A percentile compares a stretch with the other conserved stretches of the same genome.
Evolutionary conservation across 2,329 filamentous ascomycete genomes (phyloP).

Genomic region (Ceratocystis lukuohia): DNA sequence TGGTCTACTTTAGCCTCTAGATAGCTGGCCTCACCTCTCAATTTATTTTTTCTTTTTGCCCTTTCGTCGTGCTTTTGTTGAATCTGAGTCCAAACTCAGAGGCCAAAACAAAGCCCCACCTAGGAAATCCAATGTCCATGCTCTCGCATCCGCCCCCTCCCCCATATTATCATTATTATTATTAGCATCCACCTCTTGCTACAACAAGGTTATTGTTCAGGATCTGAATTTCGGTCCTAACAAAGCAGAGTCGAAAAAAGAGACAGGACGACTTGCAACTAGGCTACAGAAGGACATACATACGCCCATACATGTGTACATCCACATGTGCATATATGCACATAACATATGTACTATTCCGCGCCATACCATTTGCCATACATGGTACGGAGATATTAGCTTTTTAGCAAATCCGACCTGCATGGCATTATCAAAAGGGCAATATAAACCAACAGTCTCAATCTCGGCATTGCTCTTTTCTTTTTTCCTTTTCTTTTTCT

Average conservation of each 20-base stretch:
- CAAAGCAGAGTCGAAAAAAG: background rate
- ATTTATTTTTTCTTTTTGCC: too few relatives aligned
- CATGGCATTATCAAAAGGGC: conserved; percentile 1
- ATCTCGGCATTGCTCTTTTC: background rate
- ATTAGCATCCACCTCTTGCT: background rate
- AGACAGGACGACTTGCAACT: background rate
- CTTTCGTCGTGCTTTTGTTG: too few relatives aligned
- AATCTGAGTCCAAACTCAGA: too few relatives aligned
- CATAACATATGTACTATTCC: background rate
- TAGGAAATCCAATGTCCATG: too few relatives aligned
- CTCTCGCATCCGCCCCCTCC: too few relatives aligned
- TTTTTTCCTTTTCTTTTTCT: conserved; percentile 1
- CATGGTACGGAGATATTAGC: background rate
- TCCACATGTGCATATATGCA: background rate
- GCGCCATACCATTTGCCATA: background rate
- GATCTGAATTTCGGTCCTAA: background rate
- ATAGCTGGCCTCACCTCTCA: too few relatives aligned
- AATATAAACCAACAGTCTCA: conserved; percentile 6
- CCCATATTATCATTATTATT: background rate
- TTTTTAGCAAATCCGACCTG: background rate
- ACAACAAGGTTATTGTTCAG: background rate
- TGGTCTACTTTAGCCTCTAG: too few relatives aligned
- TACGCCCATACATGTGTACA: background rate
- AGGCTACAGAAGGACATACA: background rate
- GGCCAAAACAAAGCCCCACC: too few relatives aligned